Evolutionary conservation across 805 yeast genomes (phyloP).

Genomic region (Zygosaccharomyces pseudorouxii): DNA sequence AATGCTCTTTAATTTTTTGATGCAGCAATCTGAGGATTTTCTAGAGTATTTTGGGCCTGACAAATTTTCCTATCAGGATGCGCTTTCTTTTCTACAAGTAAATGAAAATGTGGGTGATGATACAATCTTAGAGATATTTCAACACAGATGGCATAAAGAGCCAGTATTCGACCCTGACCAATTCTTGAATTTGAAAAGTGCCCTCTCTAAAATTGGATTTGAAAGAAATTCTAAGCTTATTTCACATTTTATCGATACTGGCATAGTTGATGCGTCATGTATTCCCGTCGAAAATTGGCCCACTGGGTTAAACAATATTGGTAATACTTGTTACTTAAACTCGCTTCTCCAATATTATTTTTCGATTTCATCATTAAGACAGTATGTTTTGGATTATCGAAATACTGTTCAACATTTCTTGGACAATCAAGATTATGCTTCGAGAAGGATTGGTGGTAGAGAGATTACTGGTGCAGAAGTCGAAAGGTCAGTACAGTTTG

Average conservation of each 20-base stretch:
- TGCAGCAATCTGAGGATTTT: constrained; percentile 32
- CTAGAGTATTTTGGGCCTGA: constrained; percentile 25
- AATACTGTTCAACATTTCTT: constrained; percentile 32
- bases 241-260: constrained; percentile 52
- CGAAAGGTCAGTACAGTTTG: constrained; percentile 75
- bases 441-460: constrained; percentile 83
- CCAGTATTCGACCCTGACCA: constrained; percentile 37
- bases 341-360: constrained; percentile 88
- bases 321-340: constrained; percentile 92
- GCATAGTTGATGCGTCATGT: constrained; percentile 54
- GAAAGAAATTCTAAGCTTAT: constrained; percentile 53
- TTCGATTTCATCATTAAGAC: constrained; percentile 75
- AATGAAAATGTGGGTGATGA: constrained; percentile 50
- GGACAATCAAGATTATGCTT: constrained; percentile 14
- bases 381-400: constrained; percentile 55
- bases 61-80: constrained; percentile 36
- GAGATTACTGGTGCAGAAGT: constrained; percentile 74
- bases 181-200: constrained; percentile 51
- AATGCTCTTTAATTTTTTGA: constrained; percentile 52
- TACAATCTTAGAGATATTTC: constrained; percentile 36
- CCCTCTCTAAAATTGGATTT: constrained; percentile 53
- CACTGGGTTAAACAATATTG: constrained; percentile 88
- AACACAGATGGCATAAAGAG: constrained; percentile 30
- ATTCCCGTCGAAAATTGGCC: constrained; percentile 74
- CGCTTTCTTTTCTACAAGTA: constrained; percentile 47